These are phyloP conservation scores for Gyromitra esculenta DNA, from an alignment of 2,329 filamentous ascomycete genomes.

Conservation along the genomic window DNA sequence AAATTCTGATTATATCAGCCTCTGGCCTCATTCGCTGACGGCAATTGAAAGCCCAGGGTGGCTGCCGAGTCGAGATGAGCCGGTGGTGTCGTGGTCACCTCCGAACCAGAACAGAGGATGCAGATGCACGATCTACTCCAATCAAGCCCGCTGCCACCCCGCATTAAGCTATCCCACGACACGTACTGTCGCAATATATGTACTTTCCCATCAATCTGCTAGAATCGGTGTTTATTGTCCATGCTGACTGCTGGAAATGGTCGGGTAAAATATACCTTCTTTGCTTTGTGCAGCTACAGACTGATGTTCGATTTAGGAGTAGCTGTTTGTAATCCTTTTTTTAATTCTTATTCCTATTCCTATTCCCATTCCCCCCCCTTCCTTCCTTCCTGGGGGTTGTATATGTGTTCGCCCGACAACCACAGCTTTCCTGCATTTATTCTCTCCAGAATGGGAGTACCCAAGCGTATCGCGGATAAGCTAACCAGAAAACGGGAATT, in stretches of 20 bases:
- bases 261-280: conserved; percentile 24
- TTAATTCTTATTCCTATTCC: neutral
- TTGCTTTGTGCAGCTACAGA: conserved; percentile 8
- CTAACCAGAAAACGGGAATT: conserved; percentile 37
- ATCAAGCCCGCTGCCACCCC: conserved; percentile 33
- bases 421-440: conserved; percentile 28
- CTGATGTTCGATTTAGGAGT: conserved; percentile 1
- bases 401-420: conserved; percentile 44
- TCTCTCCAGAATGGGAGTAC: conserved; percentile 1
- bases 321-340: conserved; percentile 7
- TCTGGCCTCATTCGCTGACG: conserved; percentile 28
- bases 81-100: conserved; percentile 48
- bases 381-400: too few species aligned
- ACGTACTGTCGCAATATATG: conserved; percentile 48
- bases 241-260: conserved; percentile 25
- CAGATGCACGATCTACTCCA: conserved; percentile 37
- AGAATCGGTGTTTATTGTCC: conserved; percentile 13
- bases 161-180: conserved; percentile 46
- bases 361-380: too few species aligned
- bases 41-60: conserved; percentile 35
- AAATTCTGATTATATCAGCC: conserved; percentile 36
- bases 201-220: conserved; percentile 34
- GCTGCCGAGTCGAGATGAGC: conserved; percentile 42
- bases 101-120: conserved; percentile 41
- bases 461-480: conserved; percentile 35